A percentile compares a stretch with the other conserved stretches of the same genome.
Evolutionary conservation across 495 filamentous ascomycete genomes (phyloP).

Genomic region (Xylaria venustula): DNA sequence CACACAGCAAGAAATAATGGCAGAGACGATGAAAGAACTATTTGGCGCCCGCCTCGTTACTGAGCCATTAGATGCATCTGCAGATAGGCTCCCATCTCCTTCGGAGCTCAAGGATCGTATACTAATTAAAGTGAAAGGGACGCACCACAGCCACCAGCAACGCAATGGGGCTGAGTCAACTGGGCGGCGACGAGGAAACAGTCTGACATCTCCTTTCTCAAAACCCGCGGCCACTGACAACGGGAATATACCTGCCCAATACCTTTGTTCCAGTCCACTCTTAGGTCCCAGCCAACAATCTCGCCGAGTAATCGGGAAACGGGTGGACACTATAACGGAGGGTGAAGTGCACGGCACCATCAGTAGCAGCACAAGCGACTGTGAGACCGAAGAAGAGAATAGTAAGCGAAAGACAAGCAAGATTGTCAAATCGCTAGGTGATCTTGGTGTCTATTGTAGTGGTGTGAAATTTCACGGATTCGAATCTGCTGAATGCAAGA

Average conservation of each 20-base stretch:
- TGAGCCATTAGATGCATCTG: conserved; percentile 66
- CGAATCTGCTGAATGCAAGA: conserved; percentile 69
- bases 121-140: conserved; percentile 88
- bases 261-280: conserved; percentile 58
- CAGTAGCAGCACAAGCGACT: conserved; percentile 57
- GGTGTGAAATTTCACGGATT: conserved; percentile 84
- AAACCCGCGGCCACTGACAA: conserved; percentile 58
- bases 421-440: conserved; percentile 77
- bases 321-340: conserved; percentile 49
- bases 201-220: conserved; percentile 72
- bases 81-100: conserved; percentile 72
- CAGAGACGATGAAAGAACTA: conserved; percentile 79
- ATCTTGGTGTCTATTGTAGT: conserved; percentile 83
- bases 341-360: conserved; percentile 48
- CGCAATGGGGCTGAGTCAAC: conserved; percentile 35
- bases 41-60: conserved; percentile 77
- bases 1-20: conserved; percentile 84
- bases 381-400: conserved; percentile 54
- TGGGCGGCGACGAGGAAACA: conserved; percentile 68
- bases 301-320: conserved; percentile 29
- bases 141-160: conserved; percentile 42
- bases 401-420: conserved; percentile 74
- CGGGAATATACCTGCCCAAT: conserved; percentile 47
- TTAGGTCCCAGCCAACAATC: conserved; percentile 37
- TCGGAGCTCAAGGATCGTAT: conserved; percentile 80